Conservation (phyloP, 108 stramenopile genomes). For the Skeletonema grethae region DNA sequence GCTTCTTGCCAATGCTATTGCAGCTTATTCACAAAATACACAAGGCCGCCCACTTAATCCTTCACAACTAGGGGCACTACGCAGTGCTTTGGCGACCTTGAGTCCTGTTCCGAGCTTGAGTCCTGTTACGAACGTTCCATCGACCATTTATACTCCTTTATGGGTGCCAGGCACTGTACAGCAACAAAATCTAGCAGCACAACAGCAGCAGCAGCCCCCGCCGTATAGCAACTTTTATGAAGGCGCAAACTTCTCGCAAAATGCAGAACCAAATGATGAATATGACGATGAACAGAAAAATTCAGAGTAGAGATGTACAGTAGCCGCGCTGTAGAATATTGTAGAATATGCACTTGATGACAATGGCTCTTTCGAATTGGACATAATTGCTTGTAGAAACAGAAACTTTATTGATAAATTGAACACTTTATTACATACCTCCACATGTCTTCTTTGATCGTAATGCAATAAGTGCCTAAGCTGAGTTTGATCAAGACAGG, state of each 20-base stretch:
- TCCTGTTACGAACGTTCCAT: background rate
- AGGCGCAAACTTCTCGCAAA: background rate
- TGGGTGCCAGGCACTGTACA: background rate
- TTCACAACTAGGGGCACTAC: background rate
- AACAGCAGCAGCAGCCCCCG: background rate
- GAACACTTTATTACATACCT: background rate
- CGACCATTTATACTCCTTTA: background rate
- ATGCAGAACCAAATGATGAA: background rate
- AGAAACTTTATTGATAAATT: background rate
- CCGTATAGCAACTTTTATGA: background rate
- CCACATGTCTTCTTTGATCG: background rate
- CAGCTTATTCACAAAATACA: slow-evolving; percentile 1
- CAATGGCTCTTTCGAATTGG: background rate
- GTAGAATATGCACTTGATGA: background rate
- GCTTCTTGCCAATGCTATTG: background rate
- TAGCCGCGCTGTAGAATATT: background rate
- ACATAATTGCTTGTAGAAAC: background rate
- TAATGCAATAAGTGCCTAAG: background rate
- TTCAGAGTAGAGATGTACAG: background rate
- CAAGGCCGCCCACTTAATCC: background rate
- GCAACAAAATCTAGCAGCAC: background rate
- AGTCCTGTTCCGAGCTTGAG: background rate
- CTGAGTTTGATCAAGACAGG: too few species aligned
- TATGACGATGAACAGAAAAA: background rate
- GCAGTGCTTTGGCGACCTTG: background rate